Evolutionary conservation across 1,139 yeast species (phyloP).

Genomic region (Magnusiomyces suaveolens): DNA sequence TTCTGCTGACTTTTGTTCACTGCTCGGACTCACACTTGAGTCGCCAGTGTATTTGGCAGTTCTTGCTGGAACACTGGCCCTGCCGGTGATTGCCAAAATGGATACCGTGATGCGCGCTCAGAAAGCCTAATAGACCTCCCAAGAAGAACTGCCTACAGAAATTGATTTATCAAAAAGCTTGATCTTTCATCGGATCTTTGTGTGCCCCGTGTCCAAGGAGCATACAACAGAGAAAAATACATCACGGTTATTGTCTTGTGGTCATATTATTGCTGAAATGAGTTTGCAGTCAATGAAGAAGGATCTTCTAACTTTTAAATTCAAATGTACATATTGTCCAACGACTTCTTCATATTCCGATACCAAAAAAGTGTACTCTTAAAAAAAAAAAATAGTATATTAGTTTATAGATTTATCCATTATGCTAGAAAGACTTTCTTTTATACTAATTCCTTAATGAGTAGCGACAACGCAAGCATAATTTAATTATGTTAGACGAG

Average conservation of each 20-base stretch:
- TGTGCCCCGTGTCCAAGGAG: slow-evolving; percentile 85
- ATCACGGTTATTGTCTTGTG: slow-evolving; percentile 55
- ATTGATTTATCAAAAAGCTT: slow-evolving; percentile 44
- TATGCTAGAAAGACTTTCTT: too few species aligned
- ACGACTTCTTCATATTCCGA: slow-evolving; percentile 28
- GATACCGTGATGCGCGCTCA: slow-evolving; percentile 40
- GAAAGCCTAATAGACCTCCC: slow-evolving; percentile 48
- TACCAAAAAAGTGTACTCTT: slow-evolving; percentile 26
- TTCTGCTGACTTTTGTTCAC: slow-evolving; percentile 57
- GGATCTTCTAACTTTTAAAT: slow-evolving; percentile 30
- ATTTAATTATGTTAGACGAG: too few species aligned
- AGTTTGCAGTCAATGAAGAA: slow-evolving; percentile 38
- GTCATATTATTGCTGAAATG: slow-evolving; percentile 48
- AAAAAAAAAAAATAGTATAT: slow-evolving; percentile 1
- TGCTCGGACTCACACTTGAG: slow-evolving; percentile 54
- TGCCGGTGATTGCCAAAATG: slow-evolving; percentile 65
- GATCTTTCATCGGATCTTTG: slow-evolving; percentile 72
- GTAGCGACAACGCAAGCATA: too few species aligned
- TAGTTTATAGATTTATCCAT: too few species aligned
- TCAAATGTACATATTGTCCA: slow-evolving; percentile 67
- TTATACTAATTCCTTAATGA: too few species aligned
- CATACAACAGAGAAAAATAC: slow-evolving; percentile 57
- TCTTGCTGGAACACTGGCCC: slow-evolving; percentile 60
- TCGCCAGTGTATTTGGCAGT: slow-evolving; percentile 62
- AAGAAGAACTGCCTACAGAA: slow-evolving; percentile 52